Conservation (phyloP, 345 rosid genomes). For the Corymbia maculata region DNA sequence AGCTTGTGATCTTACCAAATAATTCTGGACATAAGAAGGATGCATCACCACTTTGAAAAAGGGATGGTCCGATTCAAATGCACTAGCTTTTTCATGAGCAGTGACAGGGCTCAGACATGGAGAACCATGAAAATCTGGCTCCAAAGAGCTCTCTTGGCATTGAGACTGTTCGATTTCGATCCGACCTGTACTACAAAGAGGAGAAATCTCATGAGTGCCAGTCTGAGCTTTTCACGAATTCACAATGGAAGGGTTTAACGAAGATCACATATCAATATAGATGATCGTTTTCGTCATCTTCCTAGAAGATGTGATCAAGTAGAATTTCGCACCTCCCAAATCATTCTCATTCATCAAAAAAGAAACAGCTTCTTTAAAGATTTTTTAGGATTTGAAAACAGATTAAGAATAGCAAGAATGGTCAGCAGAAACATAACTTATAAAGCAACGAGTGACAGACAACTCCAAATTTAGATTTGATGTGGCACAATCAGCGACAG, state of each 20-base stretch:
- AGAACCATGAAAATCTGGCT: background rate
- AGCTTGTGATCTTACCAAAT: background rate
- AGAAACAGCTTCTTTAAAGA: background rate
- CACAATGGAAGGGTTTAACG: background rate
- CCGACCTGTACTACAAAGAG: background rate
- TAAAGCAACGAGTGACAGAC: background rate
- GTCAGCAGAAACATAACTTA: background rate
- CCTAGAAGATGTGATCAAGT: background rate
- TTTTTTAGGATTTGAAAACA: background rate
- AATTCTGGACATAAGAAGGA: background rate
- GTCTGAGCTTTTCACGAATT: background rate
- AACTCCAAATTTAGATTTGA: background rate
- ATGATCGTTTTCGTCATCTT: background rate
- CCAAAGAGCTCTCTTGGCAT: background rate
- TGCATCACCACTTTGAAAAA: background rate
- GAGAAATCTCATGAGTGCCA: background rate
- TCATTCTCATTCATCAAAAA: background rate
- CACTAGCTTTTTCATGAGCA: background rate
- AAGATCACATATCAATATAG: background rate
- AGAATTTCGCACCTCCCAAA: background rate
- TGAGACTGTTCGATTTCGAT: background rate
- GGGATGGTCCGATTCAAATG: background rate
- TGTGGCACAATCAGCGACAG: background rate
- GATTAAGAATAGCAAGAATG: background rate
- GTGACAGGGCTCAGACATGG: background rate